These are phyloP conservation scores for Candida glaebosa DNA, from an alignment of 805 yeast genomes.

Conservation along the genomic window DNA sequence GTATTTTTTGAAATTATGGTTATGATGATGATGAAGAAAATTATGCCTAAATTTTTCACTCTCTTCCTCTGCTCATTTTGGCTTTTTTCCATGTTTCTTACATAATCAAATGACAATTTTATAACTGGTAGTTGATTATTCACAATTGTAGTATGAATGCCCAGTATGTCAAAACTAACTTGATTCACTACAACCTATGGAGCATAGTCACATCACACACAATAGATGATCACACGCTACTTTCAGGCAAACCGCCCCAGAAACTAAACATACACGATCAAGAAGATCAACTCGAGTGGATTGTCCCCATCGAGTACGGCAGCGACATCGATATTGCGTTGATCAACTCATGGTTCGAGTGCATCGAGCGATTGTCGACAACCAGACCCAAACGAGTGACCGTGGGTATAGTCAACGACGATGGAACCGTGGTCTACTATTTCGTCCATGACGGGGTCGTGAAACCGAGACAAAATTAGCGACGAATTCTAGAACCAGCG, in stretches of 20 bases:
- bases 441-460: slow-evolving; percentile 62
- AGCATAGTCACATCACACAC: slow-evolving; percentile 24
- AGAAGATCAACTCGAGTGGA: slow-evolving; percentile 31
- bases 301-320: slow-evolving; percentile 33
- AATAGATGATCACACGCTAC: slow-evolving; percentile 6
- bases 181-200: slow-evolving; percentile 48
- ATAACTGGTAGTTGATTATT: neutral
- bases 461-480: slow-evolving; percentile 57
- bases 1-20: no score
- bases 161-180: slow-evolving; percentile 37
- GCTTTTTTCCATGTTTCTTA: neutral
- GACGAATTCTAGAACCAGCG: neutral
- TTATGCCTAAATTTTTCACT: no score
- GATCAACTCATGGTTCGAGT: slow-evolving; percentile 39
- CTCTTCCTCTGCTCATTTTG: no score
- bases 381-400: slow-evolving; percentile 44
- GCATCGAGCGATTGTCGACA: slow-evolving; percentile 14
- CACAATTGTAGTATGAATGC: neutral
- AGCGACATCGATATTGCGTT: slow-evolving; percentile 30
- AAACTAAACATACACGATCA: slow-evolving; percentile 21
- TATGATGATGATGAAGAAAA: no score
- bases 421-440: slow-evolving; percentile 71
- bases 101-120: neutral
- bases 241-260: slow-evolving; percentile 32
- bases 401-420: slow-evolving; percentile 56